Conservation (phyloP, 2,329 filamentous ascomycete species). For the Aspergillus ustus region DNA sequence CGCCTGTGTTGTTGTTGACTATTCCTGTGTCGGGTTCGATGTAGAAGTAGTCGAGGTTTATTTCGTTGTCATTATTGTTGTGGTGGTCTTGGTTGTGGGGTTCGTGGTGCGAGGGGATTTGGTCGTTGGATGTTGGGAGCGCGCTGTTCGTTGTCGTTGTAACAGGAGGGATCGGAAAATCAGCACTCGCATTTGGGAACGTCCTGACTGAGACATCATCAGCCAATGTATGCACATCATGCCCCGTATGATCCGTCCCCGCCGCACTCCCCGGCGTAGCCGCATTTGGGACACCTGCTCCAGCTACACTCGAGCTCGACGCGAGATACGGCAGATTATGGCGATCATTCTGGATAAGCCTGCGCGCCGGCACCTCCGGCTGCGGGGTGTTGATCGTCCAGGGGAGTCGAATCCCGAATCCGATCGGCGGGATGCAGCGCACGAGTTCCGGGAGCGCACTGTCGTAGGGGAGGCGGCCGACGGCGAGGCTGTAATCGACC, state of each 20-base stretch:
- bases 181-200: neutral
- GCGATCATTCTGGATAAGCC: neutral
- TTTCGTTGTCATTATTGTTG: neutral
- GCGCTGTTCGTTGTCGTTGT: neutral
- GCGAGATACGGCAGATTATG: neutral
- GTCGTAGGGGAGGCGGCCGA: constrained; percentile 28
- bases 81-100: neutral
- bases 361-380: neutral
- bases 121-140: too few relatives aligned
- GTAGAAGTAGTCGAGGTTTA: constrained; percentile 21
- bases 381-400: constrained; percentile 22
- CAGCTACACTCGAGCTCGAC: neutral
- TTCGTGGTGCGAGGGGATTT: neutral
- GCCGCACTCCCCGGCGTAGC: neutral
- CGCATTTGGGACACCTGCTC: too few relatives aligned
- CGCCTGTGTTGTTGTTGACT: neutral
- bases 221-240: constrained; percentile 5
- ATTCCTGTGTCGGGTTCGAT: constrained; percentile 1
- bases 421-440: constrained; percentile 25
- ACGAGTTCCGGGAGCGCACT: constrained; percentile 28
- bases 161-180: neutral
- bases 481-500: constrained; percentile 30
- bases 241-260: constrained; percentile 1
- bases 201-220: constrained; percentile 4
- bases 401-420: constrained; percentile 23